These are phyloP conservation scores for Gomphus bonarii DNA, from an alignment of 1,284 basidiomycete genomes.

Conservation along the genomic window DNA sequence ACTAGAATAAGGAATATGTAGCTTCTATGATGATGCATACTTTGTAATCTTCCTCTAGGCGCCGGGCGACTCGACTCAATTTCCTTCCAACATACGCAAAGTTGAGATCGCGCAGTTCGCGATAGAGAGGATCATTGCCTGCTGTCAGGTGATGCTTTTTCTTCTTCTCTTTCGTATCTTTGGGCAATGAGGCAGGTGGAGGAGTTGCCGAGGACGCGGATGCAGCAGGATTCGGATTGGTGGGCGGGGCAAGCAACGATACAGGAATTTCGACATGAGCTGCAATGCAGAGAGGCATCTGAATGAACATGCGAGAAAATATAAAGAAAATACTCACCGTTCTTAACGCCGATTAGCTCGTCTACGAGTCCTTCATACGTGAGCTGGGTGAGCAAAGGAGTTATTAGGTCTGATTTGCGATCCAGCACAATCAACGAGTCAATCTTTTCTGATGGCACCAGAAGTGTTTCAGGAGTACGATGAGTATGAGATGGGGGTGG, in stretches of 20 bases:
- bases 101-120: conserved; percentile 83
- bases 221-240: conserved; percentile 28
- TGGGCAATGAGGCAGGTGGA: conserved; percentile 33
- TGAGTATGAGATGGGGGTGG: conserved; percentile 28
- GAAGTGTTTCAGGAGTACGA: conserved; percentile 27
- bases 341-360: conserved; percentile 83
- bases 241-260: conserved; percentile 53
- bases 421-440: conserved; percentile 89
- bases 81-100: conserved; percentile 87
- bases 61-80: conserved; percentile 73
- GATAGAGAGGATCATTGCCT: conserved; percentile 72
- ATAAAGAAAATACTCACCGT: conserved; percentile 44
- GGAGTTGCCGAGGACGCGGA: conserved; percentile 31
- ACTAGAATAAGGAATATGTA: neutral
- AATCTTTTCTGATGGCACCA: conserved; percentile 47
- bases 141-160: conserved; percentile 81
- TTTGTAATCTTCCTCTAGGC: conserved; percentile 89
- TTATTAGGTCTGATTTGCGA: conserved; percentile 90
- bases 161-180: conserved; percentile 60
- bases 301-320: conserved; percentile 8
- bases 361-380: conserved; percentile 98
- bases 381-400: conserved; percentile 89
- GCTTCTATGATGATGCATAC: conserved; percentile 27
- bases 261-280: conserved; percentile 88
- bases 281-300: conserved; percentile 21